Percentiles rank a stretch among this genome's conserved stretches.
Conservation (phyloP, 192 early-diverging fungal genomes). For the Podila minutissima region DNA sequence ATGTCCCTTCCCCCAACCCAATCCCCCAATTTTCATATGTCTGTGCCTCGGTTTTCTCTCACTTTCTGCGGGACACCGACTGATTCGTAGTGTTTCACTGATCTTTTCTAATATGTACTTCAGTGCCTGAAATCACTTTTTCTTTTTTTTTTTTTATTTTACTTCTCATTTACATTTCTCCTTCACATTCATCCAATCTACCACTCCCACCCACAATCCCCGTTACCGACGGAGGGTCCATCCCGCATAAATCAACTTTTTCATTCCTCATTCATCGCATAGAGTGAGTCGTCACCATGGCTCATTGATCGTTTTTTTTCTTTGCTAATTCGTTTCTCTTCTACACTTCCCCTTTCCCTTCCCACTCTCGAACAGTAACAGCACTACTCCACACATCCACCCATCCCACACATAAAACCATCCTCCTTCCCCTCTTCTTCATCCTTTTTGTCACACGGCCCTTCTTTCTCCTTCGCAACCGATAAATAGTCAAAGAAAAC, state of each 20-base stretch:
- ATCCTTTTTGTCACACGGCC: background rate
- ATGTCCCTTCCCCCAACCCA: no score
- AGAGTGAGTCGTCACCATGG: background rate
- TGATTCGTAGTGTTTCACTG: background rate
- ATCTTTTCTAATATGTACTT: background rate
- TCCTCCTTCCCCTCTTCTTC: constrained; percentile 1
- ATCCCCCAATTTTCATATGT: background rate
- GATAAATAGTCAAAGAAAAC: no score
- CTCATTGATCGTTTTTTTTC: background rate
- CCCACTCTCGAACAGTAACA: background rate
- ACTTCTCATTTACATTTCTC: background rate
- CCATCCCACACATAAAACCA: constrained; percentile 2
- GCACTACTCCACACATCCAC: background rate
- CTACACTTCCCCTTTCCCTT: no score
- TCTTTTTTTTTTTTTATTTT: no score
- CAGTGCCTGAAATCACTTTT: background rate
- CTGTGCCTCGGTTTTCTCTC: background rate
- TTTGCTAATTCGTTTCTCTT: background rate
- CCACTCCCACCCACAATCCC: background rate
- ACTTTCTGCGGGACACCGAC: background rate
- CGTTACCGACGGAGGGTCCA: no score
- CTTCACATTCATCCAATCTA: background rate
- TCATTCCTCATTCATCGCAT: no score
- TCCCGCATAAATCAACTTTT: no score
- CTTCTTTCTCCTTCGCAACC: background rate